Percentiles rank a stretch among this genome's conserved stretches.
phyloP scores from a whole-genome alignment of 208 protist genomes.

The Porcisia deanei region DNA sequence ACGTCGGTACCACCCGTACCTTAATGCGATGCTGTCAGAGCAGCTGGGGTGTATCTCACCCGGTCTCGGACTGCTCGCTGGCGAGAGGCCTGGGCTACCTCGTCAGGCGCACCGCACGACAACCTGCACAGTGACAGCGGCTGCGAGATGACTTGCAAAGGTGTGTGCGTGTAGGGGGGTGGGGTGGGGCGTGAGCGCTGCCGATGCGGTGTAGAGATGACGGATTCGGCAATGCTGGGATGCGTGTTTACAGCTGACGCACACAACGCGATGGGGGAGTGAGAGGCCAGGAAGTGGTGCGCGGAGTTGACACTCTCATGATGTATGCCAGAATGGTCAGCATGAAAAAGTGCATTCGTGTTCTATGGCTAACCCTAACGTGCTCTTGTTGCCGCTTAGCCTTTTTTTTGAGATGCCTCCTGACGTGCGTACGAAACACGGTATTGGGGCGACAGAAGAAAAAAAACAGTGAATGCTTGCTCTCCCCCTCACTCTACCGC shows the following conservation, averaged over 20 bases:
- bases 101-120: too few species aligned
- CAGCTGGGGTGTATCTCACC: too few species aligned
- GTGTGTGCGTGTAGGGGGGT: neutral
- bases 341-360: neutral
- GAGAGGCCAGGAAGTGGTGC: neutral
- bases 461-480: neutral
- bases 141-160: neutral
- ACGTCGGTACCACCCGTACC: too few species aligned
- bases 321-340: neutral
- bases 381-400: neutral
- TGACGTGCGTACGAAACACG: neutral
- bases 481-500: neutral
- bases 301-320: neutral
- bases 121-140: neutral
- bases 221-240: neutral
- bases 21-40: too few species aligned
- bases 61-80: too few species aligned
- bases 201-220: neutral
- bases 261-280: neutral
- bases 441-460: neutral
- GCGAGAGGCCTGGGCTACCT: neutral
- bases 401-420: neutral
- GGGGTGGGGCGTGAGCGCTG: neutral
- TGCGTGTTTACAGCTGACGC: neutral
- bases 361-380: neutral